Percentiles rank a stretch among this genome's conserved stretches.
Evolutionary conservation across 257 asterid genomes (phyloP).

Genomic region (Solanum rostratum): DNA sequence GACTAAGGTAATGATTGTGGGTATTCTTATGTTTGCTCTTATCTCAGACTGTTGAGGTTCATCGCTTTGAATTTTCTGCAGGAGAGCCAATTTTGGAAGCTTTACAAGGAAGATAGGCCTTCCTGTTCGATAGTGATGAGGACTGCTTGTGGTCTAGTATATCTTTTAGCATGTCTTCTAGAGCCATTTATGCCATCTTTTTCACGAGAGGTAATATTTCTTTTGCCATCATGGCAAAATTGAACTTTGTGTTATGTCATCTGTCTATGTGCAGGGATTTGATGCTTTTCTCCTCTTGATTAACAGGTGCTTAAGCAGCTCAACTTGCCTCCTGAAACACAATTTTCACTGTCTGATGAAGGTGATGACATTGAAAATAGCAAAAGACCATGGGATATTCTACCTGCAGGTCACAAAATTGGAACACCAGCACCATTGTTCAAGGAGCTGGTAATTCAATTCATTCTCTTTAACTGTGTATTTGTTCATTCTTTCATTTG

Average conservation of each 20-base stretch:
- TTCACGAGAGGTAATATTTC: conserved; percentile 53
- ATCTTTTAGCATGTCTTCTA: conserved; percentile 79
- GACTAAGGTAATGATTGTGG: background rate
- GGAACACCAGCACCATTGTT: conserved; percentile 84
- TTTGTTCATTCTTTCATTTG: background rate
- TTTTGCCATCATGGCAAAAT: background rate
- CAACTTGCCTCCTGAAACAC: conserved; percentile 51
- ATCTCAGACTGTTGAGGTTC: background rate
- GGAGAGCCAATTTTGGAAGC: conserved; percentile 96
- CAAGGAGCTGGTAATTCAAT: conserved; percentile 54
- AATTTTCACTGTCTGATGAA: conserved; percentile 64
- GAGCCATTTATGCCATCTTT: conserved; percentile 97
- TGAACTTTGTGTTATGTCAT: background rate
- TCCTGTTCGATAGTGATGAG: conserved; percentile 77
- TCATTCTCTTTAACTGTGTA: background rate
- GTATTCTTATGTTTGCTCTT: background rate
- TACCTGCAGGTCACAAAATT: conserved; percentile 78
- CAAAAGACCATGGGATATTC: conserved; percentile 74
- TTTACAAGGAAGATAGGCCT: conserved; percentile 74
- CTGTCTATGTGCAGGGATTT: background rate
- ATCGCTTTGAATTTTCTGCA: conserved; percentile 5
- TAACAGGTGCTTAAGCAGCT: conserved; percentile 88
- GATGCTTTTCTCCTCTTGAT: background rate
- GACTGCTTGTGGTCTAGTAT: conserved; percentile 77
- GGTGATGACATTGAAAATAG: conserved; percentile 59